Evolutionary conservation across 805 yeast species (phyloP), one percentile per base, ranked within the genome.

Genomic region (Cyberlindnera xishuangbannaensis): DNA sequence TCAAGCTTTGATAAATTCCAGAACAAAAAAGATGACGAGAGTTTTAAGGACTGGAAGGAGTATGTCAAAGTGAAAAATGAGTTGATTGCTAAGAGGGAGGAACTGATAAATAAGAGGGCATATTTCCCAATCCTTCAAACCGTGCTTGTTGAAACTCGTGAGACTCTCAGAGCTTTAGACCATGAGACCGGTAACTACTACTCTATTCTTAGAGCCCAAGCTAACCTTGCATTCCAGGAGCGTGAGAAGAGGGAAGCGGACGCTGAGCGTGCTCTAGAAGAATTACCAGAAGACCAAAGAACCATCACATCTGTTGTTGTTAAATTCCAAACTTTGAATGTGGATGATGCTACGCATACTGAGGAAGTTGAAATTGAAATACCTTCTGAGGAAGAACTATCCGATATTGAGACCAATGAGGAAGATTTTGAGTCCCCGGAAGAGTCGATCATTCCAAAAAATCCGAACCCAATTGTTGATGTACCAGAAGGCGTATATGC

Each of bases 141-240:
- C 5, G 47, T 58, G 42, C 43, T 73, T 42, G 40, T 45, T 25
- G 61, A 55, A 18, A 46, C 62, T 15, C 62, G 61, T 30, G 41
- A 48, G 17, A 54, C 78, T 36, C 56, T 78, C 31, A 61, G 63
- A 27, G 59, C 71, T 12, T 51, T 82, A 30, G 50, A 69, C 19
- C 66, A 72, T 28, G 92, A 83, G 48, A 71, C 77, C 33, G 78
- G 74, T 13, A 78, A 75, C 30, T 78, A 74, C 48, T 59, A 78
- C 40, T 69, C 73, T 20, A 64, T 75, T 21, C 53, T 73, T 37
- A 66, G 79, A 51, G 73, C 81, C 7, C 65, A 71, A 48, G 78
- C 78, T 14, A 75, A 76, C 45, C 33, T 75, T 26, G 72, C 68
- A 20, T 75, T 75, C 53, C 81, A 76, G 50, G 50, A 52, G 22